Conservation (phyloP, 805 yeast species). For the Starmerella gropengiesseri region DNA sequence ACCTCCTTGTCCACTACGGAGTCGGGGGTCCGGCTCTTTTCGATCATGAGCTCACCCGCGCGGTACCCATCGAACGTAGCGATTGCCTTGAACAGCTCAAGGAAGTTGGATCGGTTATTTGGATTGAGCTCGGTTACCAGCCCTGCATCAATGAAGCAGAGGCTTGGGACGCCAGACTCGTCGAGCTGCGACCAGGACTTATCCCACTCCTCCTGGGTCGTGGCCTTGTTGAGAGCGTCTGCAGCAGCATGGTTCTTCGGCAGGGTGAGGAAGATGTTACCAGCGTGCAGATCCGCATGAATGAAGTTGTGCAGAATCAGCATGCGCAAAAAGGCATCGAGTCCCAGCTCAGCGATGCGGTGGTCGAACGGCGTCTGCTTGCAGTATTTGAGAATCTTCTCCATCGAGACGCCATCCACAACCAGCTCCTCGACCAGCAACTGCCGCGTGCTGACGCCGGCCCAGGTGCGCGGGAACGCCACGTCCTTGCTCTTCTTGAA, state of each 20-base stretch:
- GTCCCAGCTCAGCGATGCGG: conserved; percentile 62
- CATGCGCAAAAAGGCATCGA: conserved; percentile 90
- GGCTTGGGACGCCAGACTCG: conserved; percentile 55
- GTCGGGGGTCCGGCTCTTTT: conserved; percentile 87
- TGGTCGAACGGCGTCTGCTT: conserved; percentile 33
- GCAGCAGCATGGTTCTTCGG: conserved; percentile 19
- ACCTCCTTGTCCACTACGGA: conserved; percentile 75
- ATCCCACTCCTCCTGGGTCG: conserved; percentile 36
- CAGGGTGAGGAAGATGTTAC: conserved; percentile 63
- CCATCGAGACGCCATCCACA: conserved; percentile 67
- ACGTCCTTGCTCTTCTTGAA: conserved; percentile 50
- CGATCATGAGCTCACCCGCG: conserved; percentile 94
- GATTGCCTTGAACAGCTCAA: conserved; percentile 77
- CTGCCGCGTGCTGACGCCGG: conserved; percentile 51
- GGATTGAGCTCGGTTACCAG: conserved; percentile 80
- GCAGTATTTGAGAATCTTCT: conserved; percentile 41
- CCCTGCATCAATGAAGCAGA: conserved; percentile 89
- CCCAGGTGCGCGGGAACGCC: conserved; percentile 69
- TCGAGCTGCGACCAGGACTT: conserved; percentile 37
- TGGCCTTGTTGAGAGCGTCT: conserved; percentile 21
- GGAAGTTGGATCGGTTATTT: conserved; percentile 67
- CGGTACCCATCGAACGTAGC: conserved; percentile 86
- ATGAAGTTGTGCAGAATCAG: conserved; percentile 83
- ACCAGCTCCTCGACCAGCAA: conserved; percentile 80
- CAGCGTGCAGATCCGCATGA: conserved; percentile 96